phyloP scores from a whole-genome alignment of 805 yeast species.

The Kuraishia hungarica region DNA sequence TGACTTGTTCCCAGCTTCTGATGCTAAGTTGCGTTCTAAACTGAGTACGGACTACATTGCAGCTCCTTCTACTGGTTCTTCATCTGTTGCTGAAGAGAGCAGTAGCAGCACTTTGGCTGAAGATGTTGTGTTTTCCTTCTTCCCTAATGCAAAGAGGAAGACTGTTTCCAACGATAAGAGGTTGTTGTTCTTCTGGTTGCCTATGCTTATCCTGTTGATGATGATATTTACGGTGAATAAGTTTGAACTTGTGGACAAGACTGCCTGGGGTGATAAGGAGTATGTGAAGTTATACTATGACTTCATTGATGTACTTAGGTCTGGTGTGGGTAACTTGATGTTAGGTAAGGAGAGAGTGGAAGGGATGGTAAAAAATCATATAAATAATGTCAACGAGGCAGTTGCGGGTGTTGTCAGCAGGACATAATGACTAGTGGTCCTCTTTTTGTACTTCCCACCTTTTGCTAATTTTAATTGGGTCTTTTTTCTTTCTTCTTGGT shows the following conservation, averaged over 20 bases:
- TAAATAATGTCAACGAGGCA: constrained; percentile 33
- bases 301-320: constrained; percentile 31
- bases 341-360: constrained; percentile 44
- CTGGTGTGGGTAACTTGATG: constrained; percentile 37
- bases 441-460: background rate
- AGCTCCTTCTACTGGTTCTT: background rate
- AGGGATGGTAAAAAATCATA: constrained; percentile 27
- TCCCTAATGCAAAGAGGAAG: constrained; percentile 29
- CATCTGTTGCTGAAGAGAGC: constrained; percentile 1
- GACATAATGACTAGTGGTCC: background rate
- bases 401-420: constrained; percentile 14
- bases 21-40: background rate
- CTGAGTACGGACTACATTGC: background rate
- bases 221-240: constrained; percentile 25
- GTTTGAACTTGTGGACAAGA: constrained; percentile 11
- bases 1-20: constrained; percentile 56
- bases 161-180: constrained; percentile 65
- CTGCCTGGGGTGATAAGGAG: constrained; percentile 6
- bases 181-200: constrained; percentile 88
- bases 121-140: constrained; percentile 10
- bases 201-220: constrained; percentile 52
- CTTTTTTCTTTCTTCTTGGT: background rate
- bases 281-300: constrained; percentile 14
- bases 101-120: constrained; percentile 3
- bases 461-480: background rate